Base-by-base conservation (phyloP, 495 filamentous ascomycete genomes). In the Geoglossum glabrum region DNA sequence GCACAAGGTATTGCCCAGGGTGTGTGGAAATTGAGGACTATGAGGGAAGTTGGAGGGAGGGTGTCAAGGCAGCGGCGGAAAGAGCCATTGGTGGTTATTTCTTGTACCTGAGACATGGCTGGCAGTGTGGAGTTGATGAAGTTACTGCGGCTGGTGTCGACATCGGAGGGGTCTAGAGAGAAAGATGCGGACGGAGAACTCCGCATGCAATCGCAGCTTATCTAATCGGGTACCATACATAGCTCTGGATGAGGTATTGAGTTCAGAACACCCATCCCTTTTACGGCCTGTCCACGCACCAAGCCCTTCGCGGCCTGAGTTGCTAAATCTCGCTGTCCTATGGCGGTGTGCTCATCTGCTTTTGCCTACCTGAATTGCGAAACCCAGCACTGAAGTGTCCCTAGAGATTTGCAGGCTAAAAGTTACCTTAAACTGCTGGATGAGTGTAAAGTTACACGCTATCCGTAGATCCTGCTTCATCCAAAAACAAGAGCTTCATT, bases 1-100 rank as follows among this genome's bases (percentile, higher is more conserved):
- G 84, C 77, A 74, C 92, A 97, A 13, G 89, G 92, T 30, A 85
- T 87, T n/a, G 93, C 92, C 92, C 93, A 97, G 64, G 88, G 84
- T 0, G 93, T 85, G 70, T 95, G 83, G 73, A 97, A 97, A 68
- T 88, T 95, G 63, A 95, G 77, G 63, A 95, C 79, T 52, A 86
- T 71, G 36, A 95, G 78, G 11, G 84, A 76, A 6, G 80, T 74
- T 4, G 81, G 63, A 0, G 85, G 78, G 17, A 90, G 75, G 21
- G 80, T 73, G 52, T 74, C 68, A 57, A 86, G 67, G 66, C 84
- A 74, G 34, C 75, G 63, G 38, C 76, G 68, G 78, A 92, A 97
- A 61, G 77, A 78, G 58, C 74, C 70, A 59, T 84, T 79, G 56
- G 73, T 76, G 51, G 72, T 76, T 71, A 95, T 85, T 45, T 88